phyloP scores from a whole-genome alignment of 2,329 filamentous ascomycete genomes.

The Aspergillus sergii region DNA sequence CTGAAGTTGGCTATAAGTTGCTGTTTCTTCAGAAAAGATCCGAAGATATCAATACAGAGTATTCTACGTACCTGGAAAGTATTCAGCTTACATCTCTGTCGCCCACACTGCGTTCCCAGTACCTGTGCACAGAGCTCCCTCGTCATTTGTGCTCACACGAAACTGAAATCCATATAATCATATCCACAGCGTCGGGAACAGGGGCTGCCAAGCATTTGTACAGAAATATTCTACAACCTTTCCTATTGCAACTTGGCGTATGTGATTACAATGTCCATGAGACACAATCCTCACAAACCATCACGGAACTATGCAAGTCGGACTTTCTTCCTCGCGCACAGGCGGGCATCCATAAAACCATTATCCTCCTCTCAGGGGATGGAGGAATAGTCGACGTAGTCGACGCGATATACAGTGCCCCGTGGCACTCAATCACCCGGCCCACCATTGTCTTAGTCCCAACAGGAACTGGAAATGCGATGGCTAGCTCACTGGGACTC shows the following conservation, averaged over 20 bases:
- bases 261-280: constrained; percentile 57
- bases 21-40: constrained; percentile 24
- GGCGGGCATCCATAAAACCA: constrained; percentile 54
- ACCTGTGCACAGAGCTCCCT: constrained; percentile 23
- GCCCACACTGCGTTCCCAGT: constrained; percentile 16
- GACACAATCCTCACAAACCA: constrained; percentile 65
- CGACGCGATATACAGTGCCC: constrained; percentile 59
- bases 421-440: constrained; percentile 41
- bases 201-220: constrained; percentile 61
- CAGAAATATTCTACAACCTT: constrained; percentile 56
- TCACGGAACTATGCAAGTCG: constrained; percentile 63
- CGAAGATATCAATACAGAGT: background rate
- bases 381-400: constrained; percentile 82
- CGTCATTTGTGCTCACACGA: constrained; percentile 19
- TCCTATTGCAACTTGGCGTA: constrained; percentile 55
- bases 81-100: constrained; percentile 22
- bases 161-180: constrained; percentile 57
- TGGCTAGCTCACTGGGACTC: constrained; percentile 44
- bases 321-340: constrained; percentile 55
- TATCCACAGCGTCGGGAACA: constrained; percentile 69
- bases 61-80: constrained; percentile 16
- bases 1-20: constrained; percentile 19
- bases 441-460: constrained; percentile 61
- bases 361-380: constrained; percentile 84
- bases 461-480: constrained; percentile 53